Evolutionary conservation across 2,329 filamentous ascomycete species (phyloP), one percentile per base, ranked within the genome.

Genomic region (Coniella lustricola): DNA sequence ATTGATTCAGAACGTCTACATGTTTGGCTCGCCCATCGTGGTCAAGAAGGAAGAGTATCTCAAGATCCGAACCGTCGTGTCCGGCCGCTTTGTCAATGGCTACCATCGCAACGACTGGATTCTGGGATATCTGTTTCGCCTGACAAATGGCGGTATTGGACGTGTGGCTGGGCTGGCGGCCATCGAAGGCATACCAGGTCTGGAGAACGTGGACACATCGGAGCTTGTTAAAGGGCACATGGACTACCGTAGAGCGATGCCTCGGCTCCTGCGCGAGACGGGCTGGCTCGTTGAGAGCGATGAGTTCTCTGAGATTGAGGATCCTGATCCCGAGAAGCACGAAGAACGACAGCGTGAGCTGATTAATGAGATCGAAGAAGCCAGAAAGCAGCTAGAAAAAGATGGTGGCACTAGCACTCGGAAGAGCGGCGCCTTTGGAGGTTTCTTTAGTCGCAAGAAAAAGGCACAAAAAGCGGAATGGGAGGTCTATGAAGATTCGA

Each of bases 51-150:
- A 97, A 49, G 93, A 98, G 54, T 97, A 87, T 58, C 66, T 90
- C 20, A 84, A 79, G 58, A 87, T 85, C 9, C 81, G 85, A 48
- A 84, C 84, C n/a, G 84, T 95, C 3, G 87, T 97, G 3, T 78
- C 87, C 7, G 93, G 93, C n/a, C 81, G 90, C 36, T 95, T 97
- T 57, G 82, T 98, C 55, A 98, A 95, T 61, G 93, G 88, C 14
- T 98, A 90, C 68, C 87, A 93, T 57, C 85, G 79, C 41, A 96
- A 93, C 63, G 93, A 98, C 68, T 98, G 93, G 93, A 97, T 98
- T 60, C 68, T 98, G 43, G 90, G 85, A 52, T 98, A 98, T 63
- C 80, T 98, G 1, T 98, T 98, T 75, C 87, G 93, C 13, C 79
- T 95, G 36, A 98, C 93, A 3, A 87, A 85, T 56, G 93, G 93